These are phyloP conservation scores for Hevea brasiliensis DNA, from an alignment of 345 rosid genomes.

Conservation along the genomic window DNA sequence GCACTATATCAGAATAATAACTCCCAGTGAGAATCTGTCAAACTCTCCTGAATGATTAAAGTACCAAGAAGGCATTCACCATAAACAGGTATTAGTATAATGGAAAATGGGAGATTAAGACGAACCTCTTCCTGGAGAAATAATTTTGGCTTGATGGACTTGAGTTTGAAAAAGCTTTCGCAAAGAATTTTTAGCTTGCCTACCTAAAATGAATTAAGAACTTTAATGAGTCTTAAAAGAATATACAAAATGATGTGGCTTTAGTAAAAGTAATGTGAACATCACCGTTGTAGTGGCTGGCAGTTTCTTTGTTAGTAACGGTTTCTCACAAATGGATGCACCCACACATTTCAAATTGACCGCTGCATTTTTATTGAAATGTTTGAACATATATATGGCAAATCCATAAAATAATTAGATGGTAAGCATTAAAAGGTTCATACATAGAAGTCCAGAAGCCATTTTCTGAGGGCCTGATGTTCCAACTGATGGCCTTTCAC, in stretches of 20 bases:
- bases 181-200: constrained; percentile 84
- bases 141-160: constrained; percentile 52
- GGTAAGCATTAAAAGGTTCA: constrained; percentile 19
- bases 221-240: background rate
- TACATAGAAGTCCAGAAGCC: constrained; percentile 80
- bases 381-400: background rate
- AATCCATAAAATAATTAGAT: background rate
- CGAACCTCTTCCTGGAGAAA: constrained; percentile 77
- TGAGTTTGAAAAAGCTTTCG: constrained; percentile 74
- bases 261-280: constrained; percentile 15
- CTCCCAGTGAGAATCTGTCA: background rate
- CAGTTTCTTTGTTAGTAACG: constrained; percentile 65
- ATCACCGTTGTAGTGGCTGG: constrained; percentile 81
- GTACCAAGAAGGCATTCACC: background rate
- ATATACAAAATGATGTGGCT: background rate
- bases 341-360: constrained; percentile 78
- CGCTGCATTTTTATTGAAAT: constrained; percentile 50
- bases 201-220: constrained; percentile 40
- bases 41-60: background rate
- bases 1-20: background rate
- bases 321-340: constrained; percentile 84
- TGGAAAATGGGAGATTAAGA: background rate
- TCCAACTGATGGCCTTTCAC: constrained; percentile 57
- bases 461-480: constrained; percentile 69
- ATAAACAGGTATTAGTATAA: background rate